A percentile compares a stretch with the other conserved stretches of the same genome.
phyloP scores from a whole-genome alignment of 345 rosid species.

The Jatropha curcas region DNA sequence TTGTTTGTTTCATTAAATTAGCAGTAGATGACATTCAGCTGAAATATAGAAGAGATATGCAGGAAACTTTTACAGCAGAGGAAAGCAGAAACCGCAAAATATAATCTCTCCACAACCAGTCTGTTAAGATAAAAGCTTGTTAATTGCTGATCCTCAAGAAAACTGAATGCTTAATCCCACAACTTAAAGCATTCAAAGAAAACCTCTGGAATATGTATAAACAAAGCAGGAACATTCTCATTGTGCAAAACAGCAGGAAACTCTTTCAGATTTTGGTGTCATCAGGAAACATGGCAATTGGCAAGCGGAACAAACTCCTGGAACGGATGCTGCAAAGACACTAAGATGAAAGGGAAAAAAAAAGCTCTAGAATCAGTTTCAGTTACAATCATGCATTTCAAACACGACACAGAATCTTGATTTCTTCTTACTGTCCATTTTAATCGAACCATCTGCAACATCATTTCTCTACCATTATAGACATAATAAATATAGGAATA shows the following conservation, averaged over 20 bases:
- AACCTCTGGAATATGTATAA: neutral
- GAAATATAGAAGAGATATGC: too few species aligned
- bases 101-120: neutral
- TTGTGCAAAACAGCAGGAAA: neutral
- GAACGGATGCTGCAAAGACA: neutral
- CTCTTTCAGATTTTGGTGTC: neutral
- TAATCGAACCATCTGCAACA: neutral
- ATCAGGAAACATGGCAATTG: too few species aligned
- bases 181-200: neutral
- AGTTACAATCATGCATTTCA: neutral
- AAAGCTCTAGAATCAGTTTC: neutral
- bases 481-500: neutral
- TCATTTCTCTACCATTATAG: neutral
- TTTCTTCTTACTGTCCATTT: neutral
- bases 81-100: neutral
- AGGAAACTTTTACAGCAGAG: neutral
- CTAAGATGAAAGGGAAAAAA: neutral
- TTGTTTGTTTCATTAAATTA: too few species aligned
- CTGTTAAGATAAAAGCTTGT: neutral
- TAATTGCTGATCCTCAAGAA: neutral
- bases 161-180: neutral
- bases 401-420: neutral
- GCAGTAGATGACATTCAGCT: too few species aligned
- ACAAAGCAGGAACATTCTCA: neutral
- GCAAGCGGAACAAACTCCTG: neutral